Base-by-base conservation (phyloP, 352 stramenopile species). In the Pythium myriotylum region DNA sequence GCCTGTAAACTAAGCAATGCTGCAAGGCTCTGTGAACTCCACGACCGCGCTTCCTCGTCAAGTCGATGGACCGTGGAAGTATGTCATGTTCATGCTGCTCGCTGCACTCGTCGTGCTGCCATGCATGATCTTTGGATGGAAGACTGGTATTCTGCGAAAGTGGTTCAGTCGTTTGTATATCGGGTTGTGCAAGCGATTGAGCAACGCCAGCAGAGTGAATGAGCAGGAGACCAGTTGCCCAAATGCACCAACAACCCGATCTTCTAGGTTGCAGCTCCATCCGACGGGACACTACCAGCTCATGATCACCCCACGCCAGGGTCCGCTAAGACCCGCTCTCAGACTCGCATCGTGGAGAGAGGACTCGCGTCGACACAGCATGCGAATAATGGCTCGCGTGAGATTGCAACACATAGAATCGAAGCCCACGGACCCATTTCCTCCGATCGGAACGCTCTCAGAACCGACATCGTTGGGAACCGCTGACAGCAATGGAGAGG, bases 21-120 rank as follows among this genome's bases (percentile, higher is more conserved):
- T 19, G 19, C 54, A 54, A 53, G 54, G 54, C 41, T 46, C 24
- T 43, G 53, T 60, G 26, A 29, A 48, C 51, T 8, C 42, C 10
- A 27, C 54, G 17, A 26, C 41, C 42, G 13, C 7, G 29, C 9
- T n/a, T 7, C n/a, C 39, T 26, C 23, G 26, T 20, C 29, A 19
- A 16, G 35, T 29, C 22, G n/a, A 57, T 17, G 35, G 35, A 2
- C n/a, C 32, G 8, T 29, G 16, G 24, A 32, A 33, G 27, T 53
- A 32, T 27, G 9, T 51, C 41, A 37, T 61, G 54, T 53, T 61
- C 32, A 20, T 20, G 32, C 4, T 54, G 19, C 29, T 61, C 13
- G 42, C 8, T 1, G 4, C 53, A 22, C 29, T 61, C 8, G 17
- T 61, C 17, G 29, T 61, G 17, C 1, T 54, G 20, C 54, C 54